These are phyloP conservation scores for Camellia lanceoleosa DNA, from an alignment of 148 eudicot species.

Conservation along the genomic window DNA sequence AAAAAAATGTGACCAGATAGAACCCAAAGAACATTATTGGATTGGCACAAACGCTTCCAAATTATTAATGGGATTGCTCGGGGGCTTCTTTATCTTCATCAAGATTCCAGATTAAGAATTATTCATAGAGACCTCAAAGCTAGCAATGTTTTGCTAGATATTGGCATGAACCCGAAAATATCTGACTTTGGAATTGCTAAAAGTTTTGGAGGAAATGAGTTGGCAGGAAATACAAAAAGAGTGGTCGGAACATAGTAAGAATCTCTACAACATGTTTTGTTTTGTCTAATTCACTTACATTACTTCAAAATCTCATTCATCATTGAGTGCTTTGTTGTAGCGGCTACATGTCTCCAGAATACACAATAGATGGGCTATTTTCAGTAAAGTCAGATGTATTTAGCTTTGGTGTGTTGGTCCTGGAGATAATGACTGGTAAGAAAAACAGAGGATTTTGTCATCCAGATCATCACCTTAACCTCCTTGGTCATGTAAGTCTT, in stretches of 20 bases:
- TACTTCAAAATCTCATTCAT: neutral
- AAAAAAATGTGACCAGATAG: neutral
- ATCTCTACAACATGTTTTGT: neutral
- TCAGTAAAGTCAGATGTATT: constrained; percentile 29
- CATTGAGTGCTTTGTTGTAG: neutral
- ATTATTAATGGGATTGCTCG: constrained; percentile 10
- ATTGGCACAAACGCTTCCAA: neutral
- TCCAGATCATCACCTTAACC: constrained; percentile 17
- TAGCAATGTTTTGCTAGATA: constrained; percentile 18
- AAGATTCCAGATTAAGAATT: constrained; percentile 10
- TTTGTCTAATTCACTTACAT: neutral
- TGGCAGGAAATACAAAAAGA: constrained; percentile 7
- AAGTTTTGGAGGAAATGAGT: constrained; percentile 15
- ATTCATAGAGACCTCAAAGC: constrained; percentile 11
- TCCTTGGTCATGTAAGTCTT: constrained; percentile 24
- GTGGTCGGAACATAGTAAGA: constrained; percentile 20
- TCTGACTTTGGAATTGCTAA: constrained; percentile 22
- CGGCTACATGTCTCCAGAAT: constrained; percentile 34
- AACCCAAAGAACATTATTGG: neutral
- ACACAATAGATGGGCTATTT: constrained; percentile 16
- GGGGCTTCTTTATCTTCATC: constrained; percentile 12
- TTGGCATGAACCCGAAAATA: constrained; percentile 21
- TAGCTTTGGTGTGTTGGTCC: constrained; percentile 27
- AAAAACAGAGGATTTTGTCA: constrained; percentile 20
- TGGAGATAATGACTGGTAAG: constrained; percentile 23